A percentile compares a stretch with the other conserved stretches of the same genome.
These are phyloP conservation scores for Lactarius deliciosus DNA, from an alignment of 768 basidiomycete genomes.

Conservation along the genomic window DNA sequence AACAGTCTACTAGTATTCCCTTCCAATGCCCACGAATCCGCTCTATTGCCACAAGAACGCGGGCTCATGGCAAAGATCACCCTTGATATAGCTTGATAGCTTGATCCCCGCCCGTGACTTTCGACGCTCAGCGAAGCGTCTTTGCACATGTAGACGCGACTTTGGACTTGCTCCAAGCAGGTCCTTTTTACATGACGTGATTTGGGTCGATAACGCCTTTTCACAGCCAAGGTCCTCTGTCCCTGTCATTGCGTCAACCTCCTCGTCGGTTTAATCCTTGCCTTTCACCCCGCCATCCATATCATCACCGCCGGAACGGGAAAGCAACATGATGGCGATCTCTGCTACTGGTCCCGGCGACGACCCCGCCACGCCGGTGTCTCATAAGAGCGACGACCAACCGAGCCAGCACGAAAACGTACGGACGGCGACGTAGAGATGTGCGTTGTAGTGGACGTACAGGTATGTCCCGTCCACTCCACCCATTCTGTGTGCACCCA, in stretches of 20 bases:
- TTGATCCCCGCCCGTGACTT: neutral
- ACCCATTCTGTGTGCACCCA: neutral
- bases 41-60: conserved; percentile 18
- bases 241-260: neutral
- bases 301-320: neutral
- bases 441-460: neutral
- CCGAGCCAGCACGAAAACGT: too few relatives aligned
- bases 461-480: conserved; percentile 4
- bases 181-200: neutral
- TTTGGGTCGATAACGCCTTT: neutral
- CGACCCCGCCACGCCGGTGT: too few relatives aligned
- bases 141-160: neutral
- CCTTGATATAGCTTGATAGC: too few relatives aligned
- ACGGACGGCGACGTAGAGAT: neutral
- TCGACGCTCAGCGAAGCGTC: too few relatives aligned
- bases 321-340: too few relatives aligned
- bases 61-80: conserved; percentile 27
- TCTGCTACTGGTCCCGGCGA: too few relatives aligned
- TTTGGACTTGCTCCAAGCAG: neutral
- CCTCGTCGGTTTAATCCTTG: conserved; percentile 10
- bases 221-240: neutral
- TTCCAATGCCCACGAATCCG: neutral
- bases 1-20: too few relatives aligned
- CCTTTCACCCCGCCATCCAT: conserved; percentile 8
- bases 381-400: neutral